Evolutionary conservation across 306 rosid species (phyloP).

Genomic region (Lathyrus tuberosus): DNA sequence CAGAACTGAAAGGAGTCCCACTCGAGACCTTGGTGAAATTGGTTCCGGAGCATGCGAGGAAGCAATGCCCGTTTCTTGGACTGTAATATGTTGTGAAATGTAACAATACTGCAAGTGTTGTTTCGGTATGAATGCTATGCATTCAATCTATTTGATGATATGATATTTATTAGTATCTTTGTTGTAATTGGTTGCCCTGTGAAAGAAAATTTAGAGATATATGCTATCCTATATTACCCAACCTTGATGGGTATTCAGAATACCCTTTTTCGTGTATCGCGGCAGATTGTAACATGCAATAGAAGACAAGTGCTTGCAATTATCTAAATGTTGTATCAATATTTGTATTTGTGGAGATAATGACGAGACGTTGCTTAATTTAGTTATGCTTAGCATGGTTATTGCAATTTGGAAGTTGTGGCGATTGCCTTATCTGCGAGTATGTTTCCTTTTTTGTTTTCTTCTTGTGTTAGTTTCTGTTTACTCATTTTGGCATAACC

Average conservation of each 20-base stretch:
- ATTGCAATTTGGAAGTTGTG: slow-evolving; percentile 30
- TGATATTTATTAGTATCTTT: slow-evolving; percentile 59
- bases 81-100: slow-evolving; percentile 57
- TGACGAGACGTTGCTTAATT: slow-evolving; percentile 36
- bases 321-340: slow-evolving; percentile 50
- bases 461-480: neutral
- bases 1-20: slow-evolving; percentile 88
- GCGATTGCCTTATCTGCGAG: slow-evolving; percentile 13
- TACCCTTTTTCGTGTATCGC: slow-evolving; percentile 50
- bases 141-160: slow-evolving; percentile 41
- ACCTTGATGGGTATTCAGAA: slow-evolving; percentile 53
- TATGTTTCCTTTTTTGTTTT: neutral
- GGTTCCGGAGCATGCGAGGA: slow-evolving; percentile 93
- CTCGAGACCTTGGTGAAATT: slow-evolving; percentile 76
- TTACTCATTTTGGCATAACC: neutral
- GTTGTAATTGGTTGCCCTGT: slow-evolving; percentile 53
- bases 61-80: slow-evolving; percentile 87
- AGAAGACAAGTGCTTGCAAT: slow-evolving; percentile 56
- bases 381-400: slow-evolving; percentile 41
- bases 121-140: slow-evolving; percentile 43
- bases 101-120: slow-evolving; percentile 46
- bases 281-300: slow-evolving; percentile 54
- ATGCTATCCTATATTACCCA: slow-evolving; percentile 51
- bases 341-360: slow-evolving; percentile 47
- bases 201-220: slow-evolving; percentile 63